phyloP scores from a whole-genome alignment of 192 early-diverging fungal species.

The Umbelopsis sp. region DNA sequence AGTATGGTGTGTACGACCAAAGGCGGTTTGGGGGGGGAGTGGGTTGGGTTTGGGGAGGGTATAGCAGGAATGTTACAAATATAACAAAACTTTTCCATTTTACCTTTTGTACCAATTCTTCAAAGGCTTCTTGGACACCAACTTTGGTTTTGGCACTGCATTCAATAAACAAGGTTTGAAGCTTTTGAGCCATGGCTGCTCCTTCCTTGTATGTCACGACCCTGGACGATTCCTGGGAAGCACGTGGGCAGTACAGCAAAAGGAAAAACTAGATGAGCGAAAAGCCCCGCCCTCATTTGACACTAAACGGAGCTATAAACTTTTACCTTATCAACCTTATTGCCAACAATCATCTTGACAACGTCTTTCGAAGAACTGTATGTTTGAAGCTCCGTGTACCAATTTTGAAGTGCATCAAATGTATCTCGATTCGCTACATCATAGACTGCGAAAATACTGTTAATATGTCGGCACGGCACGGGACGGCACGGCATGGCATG shows the following conservation, averaged over 20 bases:
- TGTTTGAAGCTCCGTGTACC: slow-evolving; percentile 94
- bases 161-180: slow-evolving; percentile 94
- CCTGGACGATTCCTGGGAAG: slow-evolving; percentile 51
- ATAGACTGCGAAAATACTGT: slow-evolving; percentile 74
- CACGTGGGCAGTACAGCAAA: neutral
- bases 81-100: slow-evolving; percentile 16
- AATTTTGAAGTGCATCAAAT: slow-evolving; percentile 91
- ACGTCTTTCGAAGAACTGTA: slow-evolving; percentile 87
- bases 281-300: too few relatives aligned
- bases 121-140: slow-evolving; percentile 93
- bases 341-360: slow-evolving; percentile 97
- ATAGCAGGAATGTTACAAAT: neutral
- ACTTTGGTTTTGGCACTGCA: slow-evolving; percentile 93
- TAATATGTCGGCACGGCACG: too few relatives aligned
- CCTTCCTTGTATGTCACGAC: slow-evolving; percentile 88
- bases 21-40: too few relatives aligned
- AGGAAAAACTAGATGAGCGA: too few relatives aligned
- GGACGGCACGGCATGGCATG: too few relatives aligned
- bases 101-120: slow-evolving; percentile 92
- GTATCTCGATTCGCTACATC: slow-evolving; percentile 94
- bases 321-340: slow-evolving; percentile 94
- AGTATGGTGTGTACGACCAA: neutral
- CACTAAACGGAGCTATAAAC: slow-evolving; percentile 2
- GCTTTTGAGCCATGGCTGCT: slow-evolving; percentile 83
- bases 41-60: too few relatives aligned